Conservation (phyloP, 2,329 filamentous ascomycete genomes). For the Fusarium concolor region DNA sequence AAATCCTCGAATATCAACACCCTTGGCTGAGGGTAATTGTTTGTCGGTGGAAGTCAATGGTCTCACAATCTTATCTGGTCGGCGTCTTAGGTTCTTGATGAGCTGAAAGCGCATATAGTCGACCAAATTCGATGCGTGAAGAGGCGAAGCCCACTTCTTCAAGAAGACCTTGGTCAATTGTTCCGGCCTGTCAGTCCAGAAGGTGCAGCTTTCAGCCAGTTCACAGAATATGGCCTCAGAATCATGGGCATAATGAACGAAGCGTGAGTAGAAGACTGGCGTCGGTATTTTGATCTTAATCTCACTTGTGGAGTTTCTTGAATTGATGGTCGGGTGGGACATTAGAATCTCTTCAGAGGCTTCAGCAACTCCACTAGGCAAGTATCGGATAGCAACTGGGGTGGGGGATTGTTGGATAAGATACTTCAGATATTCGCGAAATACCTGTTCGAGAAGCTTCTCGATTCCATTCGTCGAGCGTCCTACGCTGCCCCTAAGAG, state of each 20-base stretch:
- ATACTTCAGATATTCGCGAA: constrained; percentile 60
- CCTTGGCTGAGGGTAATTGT: neutral
- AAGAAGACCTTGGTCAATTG: constrained; percentile 61
- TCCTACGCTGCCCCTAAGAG: constrained; percentile 65
- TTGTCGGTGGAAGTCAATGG: constrained; percentile 55
- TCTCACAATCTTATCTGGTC: constrained; percentile 55
- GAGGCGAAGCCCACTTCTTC: constrained; percentile 52
- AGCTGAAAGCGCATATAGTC: constrained; percentile 58
- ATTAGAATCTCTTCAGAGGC: constrained; percentile 53
- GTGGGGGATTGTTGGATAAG: constrained; percentile 61
- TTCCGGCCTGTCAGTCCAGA: constrained; percentile 67
- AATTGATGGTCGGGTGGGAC: constrained; percentile 47
- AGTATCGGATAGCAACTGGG: constrained; percentile 64
- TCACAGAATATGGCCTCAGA: constrained; percentile 72
- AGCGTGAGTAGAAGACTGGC: constrained; percentile 74
- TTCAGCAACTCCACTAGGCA: constrained; percentile 61
- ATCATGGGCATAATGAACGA: constrained; percentile 71
- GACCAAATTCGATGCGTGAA: constrained; percentile 50
- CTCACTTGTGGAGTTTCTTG: constrained; percentile 46
- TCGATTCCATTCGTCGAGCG: constrained; percentile 65
- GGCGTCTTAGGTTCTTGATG: constrained; percentile 58
- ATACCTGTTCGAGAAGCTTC: constrained; percentile 57
- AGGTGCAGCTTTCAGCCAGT: constrained; percentile 67
- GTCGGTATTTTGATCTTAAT: constrained; percentile 70
- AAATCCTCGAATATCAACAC: constrained; percentile 59